Conservation (phyloP, 176 grass and related monocot species). For the Carex scoparia region DNA sequence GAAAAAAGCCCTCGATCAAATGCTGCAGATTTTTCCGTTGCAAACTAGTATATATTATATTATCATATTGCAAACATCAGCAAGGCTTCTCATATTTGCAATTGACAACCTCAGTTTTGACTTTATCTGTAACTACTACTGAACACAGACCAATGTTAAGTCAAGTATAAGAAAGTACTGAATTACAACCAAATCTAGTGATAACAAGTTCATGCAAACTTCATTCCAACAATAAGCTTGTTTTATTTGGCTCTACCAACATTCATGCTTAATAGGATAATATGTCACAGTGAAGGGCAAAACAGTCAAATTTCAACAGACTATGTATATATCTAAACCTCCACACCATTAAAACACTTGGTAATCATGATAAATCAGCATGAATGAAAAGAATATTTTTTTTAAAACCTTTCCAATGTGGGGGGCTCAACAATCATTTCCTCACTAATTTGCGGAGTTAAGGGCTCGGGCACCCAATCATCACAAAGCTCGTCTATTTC, state of each 20-base stretch:
- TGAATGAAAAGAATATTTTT: too few species aligned
- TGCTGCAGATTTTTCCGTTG: not conserved
- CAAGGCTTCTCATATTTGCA: constrained; percentile 4
- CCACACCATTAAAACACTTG: not conserved
- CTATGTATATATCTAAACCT: not conserved
- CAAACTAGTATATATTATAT: not conserved
- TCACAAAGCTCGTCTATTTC: constrained; percentile 98
- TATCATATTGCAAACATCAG: not conserved
- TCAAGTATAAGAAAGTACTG: not conserved
- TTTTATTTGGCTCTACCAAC: constrained; percentile 4
- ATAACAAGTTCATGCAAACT: constrained; percentile 8
- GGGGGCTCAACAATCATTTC: constrained; percentile 37
- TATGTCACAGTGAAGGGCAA: not conserved
- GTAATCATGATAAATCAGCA: too few species aligned
- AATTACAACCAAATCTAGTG: not conserved
- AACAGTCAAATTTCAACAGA: not conserved
- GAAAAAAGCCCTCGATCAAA: constrained; percentile 51
- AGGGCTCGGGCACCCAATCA: constrained; percentile 84
- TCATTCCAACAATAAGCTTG: not conserved
- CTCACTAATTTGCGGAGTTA: constrained; percentile 70
- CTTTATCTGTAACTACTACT: not conserved
- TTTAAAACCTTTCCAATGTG: constrained; percentile 50
- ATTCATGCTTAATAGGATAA: constrained; percentile 9
- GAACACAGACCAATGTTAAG: not conserved
- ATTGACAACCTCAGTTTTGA: not conserved